These are phyloP conservation scores for Nepenthes mirabilis DNA, from an alignment of 148 eudicot genomes.

Conservation along the genomic window DNA sequence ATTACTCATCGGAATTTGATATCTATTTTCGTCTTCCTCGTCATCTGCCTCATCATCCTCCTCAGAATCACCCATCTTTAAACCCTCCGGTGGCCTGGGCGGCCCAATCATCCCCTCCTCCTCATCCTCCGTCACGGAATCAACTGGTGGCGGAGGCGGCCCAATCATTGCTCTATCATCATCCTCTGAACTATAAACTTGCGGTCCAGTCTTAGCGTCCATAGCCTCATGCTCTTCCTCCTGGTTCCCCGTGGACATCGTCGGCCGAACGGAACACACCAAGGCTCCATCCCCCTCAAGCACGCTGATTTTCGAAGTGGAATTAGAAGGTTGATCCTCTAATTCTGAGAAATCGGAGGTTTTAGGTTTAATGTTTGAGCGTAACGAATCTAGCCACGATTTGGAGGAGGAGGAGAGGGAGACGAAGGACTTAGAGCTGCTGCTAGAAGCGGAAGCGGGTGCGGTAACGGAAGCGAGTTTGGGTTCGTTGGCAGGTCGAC, in stretches of 20 bases:
- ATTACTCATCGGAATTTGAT: conserved; percentile 64
- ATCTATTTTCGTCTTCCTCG: conserved; percentile 19
- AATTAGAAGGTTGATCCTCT: neutral
- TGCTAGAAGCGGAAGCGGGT: conserved; percentile 2
- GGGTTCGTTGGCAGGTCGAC: conserved; percentile 23
- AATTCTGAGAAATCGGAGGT: neutral
- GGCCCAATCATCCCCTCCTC: conserved; percentile 46
- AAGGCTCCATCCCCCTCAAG: conserved; percentile 1
- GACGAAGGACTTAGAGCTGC: conserved; percentile 13
- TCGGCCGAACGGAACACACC: conserved; percentile 1
- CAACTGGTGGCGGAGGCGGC: conserved; percentile 25
- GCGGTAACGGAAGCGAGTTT: conserved; percentile 5
- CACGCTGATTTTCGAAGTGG: neutral
- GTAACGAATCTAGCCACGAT: conserved; percentile 39
- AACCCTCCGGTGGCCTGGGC: conserved; percentile 30
- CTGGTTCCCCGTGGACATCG: conserved; percentile 16
- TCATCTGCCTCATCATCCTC: conserved; percentile 31
- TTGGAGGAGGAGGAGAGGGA: conserved; percentile 48
- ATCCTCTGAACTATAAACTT: conserved; percentile 12
- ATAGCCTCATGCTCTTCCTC: neutral
- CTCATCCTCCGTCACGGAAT: conserved; percentile 12
- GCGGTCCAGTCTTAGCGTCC: conserved; percentile 27
- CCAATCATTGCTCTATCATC: conserved; percentile 32
- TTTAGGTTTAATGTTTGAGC: conserved; percentile 28
- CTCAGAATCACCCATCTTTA: conserved; percentile 23